Base-by-base conservation (phyloP, 2,329 filamentous ascomycete species). In the Venturia oleaginea region DNA sequence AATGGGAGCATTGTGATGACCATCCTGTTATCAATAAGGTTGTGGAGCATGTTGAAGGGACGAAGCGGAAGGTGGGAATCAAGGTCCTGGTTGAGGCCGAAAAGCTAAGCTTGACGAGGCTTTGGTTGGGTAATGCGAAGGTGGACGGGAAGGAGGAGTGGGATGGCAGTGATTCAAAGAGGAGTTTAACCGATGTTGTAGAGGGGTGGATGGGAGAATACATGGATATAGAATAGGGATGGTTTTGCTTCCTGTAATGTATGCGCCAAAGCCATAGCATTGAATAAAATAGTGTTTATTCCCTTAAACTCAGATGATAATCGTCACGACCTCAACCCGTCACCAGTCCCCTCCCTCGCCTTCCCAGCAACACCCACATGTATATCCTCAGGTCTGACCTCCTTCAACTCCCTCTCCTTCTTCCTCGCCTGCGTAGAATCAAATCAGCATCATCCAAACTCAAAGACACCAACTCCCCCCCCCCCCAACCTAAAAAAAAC, bases 131-230 rank as follows among this genome's bases (percentile, higher is more conserved):
- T 19, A 64, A 68, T 11, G 60, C 63, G 4, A 65, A 51, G 3
- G 30, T 17, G 17, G 54, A 51, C 67, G 57, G 67, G 69, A 24
- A 67, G 19, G 70, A 69, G 22, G 67, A 66, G 2, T 75, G 73
- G 73, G 65, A 67, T 65, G 71, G 70, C 1, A 64, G 66, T 46
- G 59, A 60, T 8, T 65, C 65, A 13, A 64, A 60, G 19, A 48
- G 59, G 0, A 54, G 68, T 22, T 65, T 75, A 11, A 69, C 65
- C 38, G 71, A 71, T 15, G 68, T 69, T 48, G 65, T 74, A 22
- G 69, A 70, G 65, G 69, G 64, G 30, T 75, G 59, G 59, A 60
- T 60, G 27, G 51, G 51, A n/a, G 51, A 57, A 8, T 57, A 57
- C 15, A 57, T 57, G 51, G 27, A 57, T 3, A n/a, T n/a, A 8